Evolutionary conservation across 2,329 filamentous ascomycete genomes (phyloP), one percentile per base, ranked within the genome.

Genomic region (Monilinia vaccinii-corymbosi): DNA sequence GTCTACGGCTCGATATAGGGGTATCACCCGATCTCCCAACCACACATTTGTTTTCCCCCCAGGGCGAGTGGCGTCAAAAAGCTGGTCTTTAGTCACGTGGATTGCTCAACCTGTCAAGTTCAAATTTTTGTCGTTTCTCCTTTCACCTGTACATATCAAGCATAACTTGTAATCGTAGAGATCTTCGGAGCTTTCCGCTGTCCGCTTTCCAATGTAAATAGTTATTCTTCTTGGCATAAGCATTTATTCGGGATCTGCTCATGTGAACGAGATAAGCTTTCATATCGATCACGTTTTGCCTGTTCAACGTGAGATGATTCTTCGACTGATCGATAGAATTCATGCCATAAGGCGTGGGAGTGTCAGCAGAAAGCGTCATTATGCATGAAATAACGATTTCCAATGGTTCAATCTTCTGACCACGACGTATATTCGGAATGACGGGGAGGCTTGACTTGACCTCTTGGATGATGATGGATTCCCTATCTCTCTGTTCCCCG

Each of bases 281-380:
- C 25, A n/a, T 53, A 38, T 21, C 18, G 36, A 23, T 53, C 36
- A 44, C 38, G 31, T 44, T 28, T 28, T 3, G 25, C 6, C 25
- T 32, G n/a, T 23, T 21, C n/a, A 32, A 36, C 42, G 18, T 31
- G 42, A 31, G 23, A 52, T 42, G 23, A 52, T 42, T 52, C 50
- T 52, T 42, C 34, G 16, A n/a, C 31, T 31, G 50, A 52, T 52
- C 50, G 50, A 52, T 28, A 52, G 36, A 21, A 14, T 44, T 38
- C 32, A n/a, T 32, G 25, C 25, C 38, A 53, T 44, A 38, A 44
- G 28, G 51, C 38, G 51, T 53, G 51, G 31, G 0, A 32, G 38
- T 44, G 44, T 44, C 51, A 53, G 51, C n/a, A 28, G 51, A 53
- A 53, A 44, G 38, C 51, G 16, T 53, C 51, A 32, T 44, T 53